phyloP scores from a whole-genome alignment of 2,329 filamentous ascomycete species.

The Coniochaeta sp. region DNA sequence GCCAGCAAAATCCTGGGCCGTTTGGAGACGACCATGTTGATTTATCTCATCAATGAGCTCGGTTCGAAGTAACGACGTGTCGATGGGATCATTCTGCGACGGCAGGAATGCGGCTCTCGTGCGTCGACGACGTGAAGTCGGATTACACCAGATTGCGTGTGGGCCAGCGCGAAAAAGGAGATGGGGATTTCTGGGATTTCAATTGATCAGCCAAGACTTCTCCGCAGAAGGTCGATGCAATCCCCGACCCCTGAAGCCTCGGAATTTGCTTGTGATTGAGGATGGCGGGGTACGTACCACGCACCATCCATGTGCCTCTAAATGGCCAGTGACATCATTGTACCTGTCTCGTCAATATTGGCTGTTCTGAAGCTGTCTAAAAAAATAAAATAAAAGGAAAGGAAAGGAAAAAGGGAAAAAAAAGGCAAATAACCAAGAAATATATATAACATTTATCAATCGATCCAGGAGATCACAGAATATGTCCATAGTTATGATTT shows the following conservation, averaged over 20 bases:
- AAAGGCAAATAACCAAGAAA: too few species aligned
- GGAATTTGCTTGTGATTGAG: neutral
- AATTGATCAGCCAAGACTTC: neutral
- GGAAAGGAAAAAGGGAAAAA: too few species aligned
- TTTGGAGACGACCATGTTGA: neutral
- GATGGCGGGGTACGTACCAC: neutral
- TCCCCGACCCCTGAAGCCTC: neutral
- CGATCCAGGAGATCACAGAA: too few species aligned
- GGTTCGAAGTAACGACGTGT: neutral
- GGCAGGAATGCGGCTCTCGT: neutral
- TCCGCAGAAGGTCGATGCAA: neutral
- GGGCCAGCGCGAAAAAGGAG: neutral
- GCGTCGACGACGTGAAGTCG: neutral
- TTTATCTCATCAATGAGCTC: neutral
- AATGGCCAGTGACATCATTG: too few species aligned
- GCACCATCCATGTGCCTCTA: too few species aligned
- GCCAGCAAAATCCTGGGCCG: neutral
- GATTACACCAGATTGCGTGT: neutral
- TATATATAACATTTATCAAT: too few species aligned
- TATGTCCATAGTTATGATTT: too few species aligned
- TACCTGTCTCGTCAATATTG: too few species aligned
- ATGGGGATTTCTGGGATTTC: neutral
- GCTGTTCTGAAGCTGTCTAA: too few species aligned
- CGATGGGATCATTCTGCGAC: neutral
- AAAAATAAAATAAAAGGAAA: too few species aligned